Base-by-base conservation (phyloP, 768 basidiomycete species). In the Rhizopogon vinicolor region DNA sequence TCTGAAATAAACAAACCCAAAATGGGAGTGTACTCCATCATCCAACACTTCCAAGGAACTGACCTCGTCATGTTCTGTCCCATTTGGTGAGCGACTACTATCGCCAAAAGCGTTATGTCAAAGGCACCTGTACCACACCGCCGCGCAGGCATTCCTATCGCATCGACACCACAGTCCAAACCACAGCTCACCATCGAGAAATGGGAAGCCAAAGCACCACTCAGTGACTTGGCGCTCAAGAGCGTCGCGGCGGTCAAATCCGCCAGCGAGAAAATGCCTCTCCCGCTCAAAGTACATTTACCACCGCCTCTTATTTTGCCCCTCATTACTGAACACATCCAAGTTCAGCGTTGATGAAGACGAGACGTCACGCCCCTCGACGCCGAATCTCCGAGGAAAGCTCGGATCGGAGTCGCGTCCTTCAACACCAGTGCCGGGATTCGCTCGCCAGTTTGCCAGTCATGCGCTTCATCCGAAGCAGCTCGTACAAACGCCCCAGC, bases 401-500 rank as follows among this genome's bases (percentile, higher is more conserved):
- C 75, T 77, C 4, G 69, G 72, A 8, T 66, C 61, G 57, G 70
- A 60, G 55, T 72, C 80, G 6, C 75, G 81, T 33, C 80, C 83
- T 1, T 72, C 77, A 8, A 84, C 83, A 12, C 70, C 68, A 9
- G 65, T 60, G 29, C 53, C 53, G 43, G 56, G 54, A 16, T 57
- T 33, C 35, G 51, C 58, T 44, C 69, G 64, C 53, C 57, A 66
- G 3, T 49, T 55, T 12, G 41, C 65, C 12, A 64, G 72, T 7
- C 83, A 88, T 63, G 78, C 85, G 0, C 73, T 92, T 14, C 87
- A 89, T 64, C 89, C 91, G 2, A 82, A 80, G 49, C 80, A 84
- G 41, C 87, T 91, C 5, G 86, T 98, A 40, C 82, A 88, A 58
- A 96, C 93, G 0, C 88, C 94, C 1, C 93, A 98, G 63, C 93